Evolutionary conservation across 1,284 basidiomycete species (phyloP).

Genomic region (Ustilago bromivora): DNA sequence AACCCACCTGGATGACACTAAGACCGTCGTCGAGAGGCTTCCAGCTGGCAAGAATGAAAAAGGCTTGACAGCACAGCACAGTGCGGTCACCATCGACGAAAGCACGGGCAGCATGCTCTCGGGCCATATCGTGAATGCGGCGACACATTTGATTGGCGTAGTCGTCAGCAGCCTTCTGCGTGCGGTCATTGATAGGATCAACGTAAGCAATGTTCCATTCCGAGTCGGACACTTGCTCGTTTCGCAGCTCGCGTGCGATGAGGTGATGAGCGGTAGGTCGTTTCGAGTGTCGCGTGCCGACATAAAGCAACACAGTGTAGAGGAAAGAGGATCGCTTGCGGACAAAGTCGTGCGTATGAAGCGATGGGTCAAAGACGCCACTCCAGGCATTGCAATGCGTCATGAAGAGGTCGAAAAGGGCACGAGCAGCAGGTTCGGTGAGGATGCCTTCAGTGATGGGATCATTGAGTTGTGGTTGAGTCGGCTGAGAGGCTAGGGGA

Average conservation of each 20-base stretch:
- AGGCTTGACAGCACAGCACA: constrained; percentile 47
- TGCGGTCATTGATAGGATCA: constrained; percentile 24
- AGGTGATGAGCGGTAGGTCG: constrained; percentile 45
- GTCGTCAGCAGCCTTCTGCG: constrained; percentile 28
- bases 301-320: constrained; percentile 51
- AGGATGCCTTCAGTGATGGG: constrained; percentile 48
- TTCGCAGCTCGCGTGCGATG: constrained; percentile 29
- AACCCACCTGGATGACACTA: constrained; percentile 49
- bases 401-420: constrained; percentile 51
- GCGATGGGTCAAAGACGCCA: constrained; percentile 38
- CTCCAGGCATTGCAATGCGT: constrained; percentile 41
- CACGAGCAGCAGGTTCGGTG: constrained; percentile 43
- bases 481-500: constrained; percentile 29
- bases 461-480: constrained; percentile 34
- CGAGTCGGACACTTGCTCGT: constrained; percentile 17
- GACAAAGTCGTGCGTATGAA: constrained; percentile 54
- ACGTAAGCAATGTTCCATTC: constrained; percentile 46
- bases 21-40: constrained; percentile 54
- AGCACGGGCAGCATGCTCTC: constrained; percentile 46
- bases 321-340: constrained; percentile 51
- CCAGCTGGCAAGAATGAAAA: constrained; percentile 52
- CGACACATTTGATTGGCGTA: constrained; percentile 40
- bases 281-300: constrained; percentile 32
- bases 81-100: constrained; percentile 54
- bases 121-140: constrained; percentile 39